phyloP scores from a whole-genome alignment of 75 land plant species.

The Sequoiadendron giganteum region DNA sequence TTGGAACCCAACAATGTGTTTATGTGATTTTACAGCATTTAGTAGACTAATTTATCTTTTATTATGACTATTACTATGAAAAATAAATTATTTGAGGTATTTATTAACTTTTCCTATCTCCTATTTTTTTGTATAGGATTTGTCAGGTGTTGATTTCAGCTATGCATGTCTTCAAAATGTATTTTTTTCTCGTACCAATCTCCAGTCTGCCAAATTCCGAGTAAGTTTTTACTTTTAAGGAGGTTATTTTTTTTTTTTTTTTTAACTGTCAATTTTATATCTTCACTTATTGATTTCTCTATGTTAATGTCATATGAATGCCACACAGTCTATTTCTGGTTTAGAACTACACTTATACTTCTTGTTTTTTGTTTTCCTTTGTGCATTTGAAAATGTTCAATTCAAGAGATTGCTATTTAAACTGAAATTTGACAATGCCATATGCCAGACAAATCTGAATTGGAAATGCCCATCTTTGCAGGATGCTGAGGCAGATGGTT shows the following conservation, averaged over 20 bases:
- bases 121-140: constrained; percentile 35
- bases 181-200: constrained; percentile 79
- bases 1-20: not conserved
- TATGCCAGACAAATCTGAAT: not conserved
- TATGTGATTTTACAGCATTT: not conserved
- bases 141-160: constrained; percentile 83
- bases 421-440: not conserved
- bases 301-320: not conserved
- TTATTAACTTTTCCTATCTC: not conserved
- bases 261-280: not conserved
- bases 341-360: not conserved
- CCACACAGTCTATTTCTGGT: not conserved
- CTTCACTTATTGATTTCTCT: too few species aligned
- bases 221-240: constrained; percentile 23
- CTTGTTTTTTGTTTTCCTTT: not conserved
- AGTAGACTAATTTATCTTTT: not conserved
- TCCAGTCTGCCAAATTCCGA: constrained; percentile 67
- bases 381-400: not conserved
- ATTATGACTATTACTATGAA: not conserved
- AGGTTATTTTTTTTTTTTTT: not conserved
- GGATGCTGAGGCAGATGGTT: constrained; percentile 80
- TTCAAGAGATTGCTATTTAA: not conserved
- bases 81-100: not conserved
- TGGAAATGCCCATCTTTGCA: constrained; percentile 15
- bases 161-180: constrained; percentile 60